Evolutionary conservation across 257 asterid species (phyloP).

Genomic region (Ilex aquifolium): DNA sequence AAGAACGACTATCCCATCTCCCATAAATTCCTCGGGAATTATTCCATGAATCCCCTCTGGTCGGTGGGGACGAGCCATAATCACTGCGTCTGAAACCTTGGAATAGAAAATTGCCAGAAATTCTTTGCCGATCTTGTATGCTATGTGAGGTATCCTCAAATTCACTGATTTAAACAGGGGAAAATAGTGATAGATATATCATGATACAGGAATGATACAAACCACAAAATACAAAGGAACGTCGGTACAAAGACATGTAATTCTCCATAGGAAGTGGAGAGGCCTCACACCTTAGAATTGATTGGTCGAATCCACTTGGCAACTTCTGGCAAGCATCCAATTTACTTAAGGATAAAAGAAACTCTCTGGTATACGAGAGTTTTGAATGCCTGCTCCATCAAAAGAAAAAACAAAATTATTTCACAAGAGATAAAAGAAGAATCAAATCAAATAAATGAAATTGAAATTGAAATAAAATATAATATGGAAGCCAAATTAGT

Average conservation of each 20-base stretch:
- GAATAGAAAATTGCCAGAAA: constrained; percentile 32
- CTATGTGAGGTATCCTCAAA: constrained; percentile 46
- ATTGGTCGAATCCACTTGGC: constrained; percentile 55
- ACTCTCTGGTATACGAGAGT: constrained; percentile 55
- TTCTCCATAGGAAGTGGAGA: neutral
- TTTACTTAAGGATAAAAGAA: constrained; percentile 53
- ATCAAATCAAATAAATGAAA: constrained; percentile 1
- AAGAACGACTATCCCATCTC: constrained; percentile 74
- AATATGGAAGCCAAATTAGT: constrained; percentile 13
- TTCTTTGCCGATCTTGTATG: constrained; percentile 56
- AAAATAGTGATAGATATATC: neutral
- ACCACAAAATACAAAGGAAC: neutral
- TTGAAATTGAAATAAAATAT: neutral
- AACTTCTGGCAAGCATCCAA: constrained; percentile 72
- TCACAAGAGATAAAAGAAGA: neutral
- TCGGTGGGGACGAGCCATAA: constrained; percentile 70
- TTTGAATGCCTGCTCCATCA: constrained; percentile 52
- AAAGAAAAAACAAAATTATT: constrained; percentile 9
- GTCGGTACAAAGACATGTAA: neutral
- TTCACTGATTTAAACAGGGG: constrained; percentile 36
- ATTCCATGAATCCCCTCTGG: constrained; percentile 52
- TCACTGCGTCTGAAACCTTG: constrained; percentile 62
- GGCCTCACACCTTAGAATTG: constrained; percentile 43
- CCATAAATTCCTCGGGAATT: constrained; percentile 50
- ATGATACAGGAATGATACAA: neutral